A percentile compares a stretch with the other conserved stretches of the same genome.
These are phyloP conservation scores for Zymoseptoria crescenta DNA, from an alignment of 2,329 filamentous ascomycete genomes.

Conservation along the genomic window DNA sequence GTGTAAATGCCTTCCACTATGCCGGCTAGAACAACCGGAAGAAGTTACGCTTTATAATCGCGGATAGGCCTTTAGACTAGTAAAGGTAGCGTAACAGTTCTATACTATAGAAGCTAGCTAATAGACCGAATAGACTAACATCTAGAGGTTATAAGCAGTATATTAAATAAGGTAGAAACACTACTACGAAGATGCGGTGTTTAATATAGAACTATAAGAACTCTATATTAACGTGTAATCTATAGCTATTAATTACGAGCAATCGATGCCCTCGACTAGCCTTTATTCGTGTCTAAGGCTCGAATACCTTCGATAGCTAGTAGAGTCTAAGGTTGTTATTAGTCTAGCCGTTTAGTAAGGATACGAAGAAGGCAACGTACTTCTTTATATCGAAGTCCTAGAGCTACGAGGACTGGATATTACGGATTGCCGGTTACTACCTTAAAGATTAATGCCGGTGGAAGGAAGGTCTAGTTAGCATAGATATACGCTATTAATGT, in stretches of 20 bases:
- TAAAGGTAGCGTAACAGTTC: not conserved
- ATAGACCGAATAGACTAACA: not conserved
- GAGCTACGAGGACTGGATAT: no score
- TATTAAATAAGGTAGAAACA: not conserved
- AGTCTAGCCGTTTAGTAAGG: constrained; percentile 6
- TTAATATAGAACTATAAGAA: not conserved
- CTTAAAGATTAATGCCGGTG: constrained; percentile 9
- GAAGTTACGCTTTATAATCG: not conserved
- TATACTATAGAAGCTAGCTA: not conserved
- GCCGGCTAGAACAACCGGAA: not conserved
- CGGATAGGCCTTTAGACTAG: not conserved
- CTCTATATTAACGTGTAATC: no score
- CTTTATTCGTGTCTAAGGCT: no score
- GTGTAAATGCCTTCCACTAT: no score
- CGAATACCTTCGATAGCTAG: no score
- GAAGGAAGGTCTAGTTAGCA: no score
- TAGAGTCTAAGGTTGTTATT: no score
- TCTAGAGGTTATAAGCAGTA: not conserved
- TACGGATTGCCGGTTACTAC: constrained; percentile 14
- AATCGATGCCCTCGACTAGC: no score
- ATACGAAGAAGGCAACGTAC: no score
- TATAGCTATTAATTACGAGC: no score
- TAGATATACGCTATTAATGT: no score
- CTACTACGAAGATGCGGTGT: not conserved
- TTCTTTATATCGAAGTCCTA: no score